phyloP scores from a whole-genome alignment of 176 grass and related monocot species.

The Poa pratensis region DNA sequence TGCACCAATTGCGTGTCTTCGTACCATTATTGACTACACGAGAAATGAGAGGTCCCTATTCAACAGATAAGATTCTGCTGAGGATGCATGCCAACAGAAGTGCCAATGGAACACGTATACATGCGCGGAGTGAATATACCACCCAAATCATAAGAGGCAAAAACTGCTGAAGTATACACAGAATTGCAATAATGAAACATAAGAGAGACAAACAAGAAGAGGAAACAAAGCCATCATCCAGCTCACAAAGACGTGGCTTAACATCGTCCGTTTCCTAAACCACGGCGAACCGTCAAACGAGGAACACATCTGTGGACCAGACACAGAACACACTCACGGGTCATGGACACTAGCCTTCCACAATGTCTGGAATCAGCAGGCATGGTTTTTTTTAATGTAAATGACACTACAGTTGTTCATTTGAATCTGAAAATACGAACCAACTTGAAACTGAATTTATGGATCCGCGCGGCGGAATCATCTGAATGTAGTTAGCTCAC shows the following conservation, averaged over 20 bases:
- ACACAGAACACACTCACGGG: background rate
- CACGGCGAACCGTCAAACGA: background rate
- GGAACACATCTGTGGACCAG: slow-evolving; percentile 9
- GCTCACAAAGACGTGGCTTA: slow-evolving; percentile 11
- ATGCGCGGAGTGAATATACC: background rate
- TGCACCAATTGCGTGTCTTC: background rate
- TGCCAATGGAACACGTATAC: background rate
- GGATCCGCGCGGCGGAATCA: background rate
- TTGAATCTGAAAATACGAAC: background rate
- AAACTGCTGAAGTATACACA: background rate
- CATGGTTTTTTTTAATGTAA: background rate
- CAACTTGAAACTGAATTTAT: background rate
- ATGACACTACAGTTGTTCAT: background rate
- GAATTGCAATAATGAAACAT: slow-evolving; percentile 5
- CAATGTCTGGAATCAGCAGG: background rate
- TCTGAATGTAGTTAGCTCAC: background rate
- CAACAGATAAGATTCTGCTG: slow-evolving; percentile 27
- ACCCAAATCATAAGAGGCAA: slow-evolving; percentile 29
- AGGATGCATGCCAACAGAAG: background rate
- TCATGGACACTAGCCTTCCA: background rate
- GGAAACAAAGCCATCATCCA: slow-evolving; percentile 25
- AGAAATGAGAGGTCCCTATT: slow-evolving; percentile 16
- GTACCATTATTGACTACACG: slow-evolving; percentile 6
- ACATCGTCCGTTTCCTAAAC: background rate
- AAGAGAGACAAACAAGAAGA: slow-evolving; percentile 5